Base-by-base conservation (phyloP, 495 filamentous ascomycete species). In the Penicillium taxi region DNA sequence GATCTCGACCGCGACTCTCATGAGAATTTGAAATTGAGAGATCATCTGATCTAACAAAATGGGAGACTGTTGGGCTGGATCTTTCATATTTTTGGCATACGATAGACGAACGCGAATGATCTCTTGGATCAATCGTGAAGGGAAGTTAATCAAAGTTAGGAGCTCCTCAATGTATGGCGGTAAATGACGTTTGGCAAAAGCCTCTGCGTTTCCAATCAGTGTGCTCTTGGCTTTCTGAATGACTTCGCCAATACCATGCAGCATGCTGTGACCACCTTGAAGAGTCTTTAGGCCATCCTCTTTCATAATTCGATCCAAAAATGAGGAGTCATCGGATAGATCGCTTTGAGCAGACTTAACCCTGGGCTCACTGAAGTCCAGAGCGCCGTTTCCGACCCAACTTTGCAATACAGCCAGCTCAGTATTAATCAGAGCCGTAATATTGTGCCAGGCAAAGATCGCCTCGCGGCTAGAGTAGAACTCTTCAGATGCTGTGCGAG, bases 1-100 rank as follows among this genome's bases (percentile, higher is more conserved):
- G 54, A 96, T 94, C 25, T 80, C 74, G 31, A 91, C 86, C 6
- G 91, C 93, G 36, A 96, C 74, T 45, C 82, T 86, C 43, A 96
- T 78, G 38, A 98, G 62, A 28, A 94, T 85, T 54, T 93, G 90
- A 48, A 98, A 96, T 56, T 98, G 91, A 0, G 84, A 73, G 34
- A 98, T 94, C 82, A 96, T 89, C 54, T 96, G 88, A 46, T 94
- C 88, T 35, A 90, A 82, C 72, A 98, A 81, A 65, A 98, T 84
- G 12, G 80, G 71, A 42, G 85, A 86, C 48, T 91, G 82, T 51
- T 86, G 80, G 0, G 82, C 81, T 5, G 80, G 77, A 41, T 96
- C 91, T 56, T 88, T 91, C 80, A 96, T 94, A 48, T 87, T 89
- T 51, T 78, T 85, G 5, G 89, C 88, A 56, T 94, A 96, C 21